Evolutionary conservation across 2,329 filamentous ascomycete species (phyloP), one percentile per base, ranked within the genome.

Genomic region (Fusarium euwallaceae): DNA sequence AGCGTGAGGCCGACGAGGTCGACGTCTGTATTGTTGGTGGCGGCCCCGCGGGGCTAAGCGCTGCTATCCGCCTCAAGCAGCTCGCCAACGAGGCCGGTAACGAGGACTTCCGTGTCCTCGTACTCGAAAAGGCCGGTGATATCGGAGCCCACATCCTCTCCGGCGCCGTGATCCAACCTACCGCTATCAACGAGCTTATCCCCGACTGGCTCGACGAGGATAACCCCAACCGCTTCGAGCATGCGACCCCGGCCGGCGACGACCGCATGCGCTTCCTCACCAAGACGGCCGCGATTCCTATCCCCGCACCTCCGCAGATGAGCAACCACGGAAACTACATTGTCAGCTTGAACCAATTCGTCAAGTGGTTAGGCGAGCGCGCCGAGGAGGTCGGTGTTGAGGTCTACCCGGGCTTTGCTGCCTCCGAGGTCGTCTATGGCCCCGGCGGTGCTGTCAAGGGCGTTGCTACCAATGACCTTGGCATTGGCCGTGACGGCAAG

Each of bases 311-410:
- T 53, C 97, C 97, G 36, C 97, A 98, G 86, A 99, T 99, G 97
- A 91, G 95, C 87, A 99, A 99, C 82, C 91, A 97, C 80, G 97
- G 97, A 76, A 99, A 99, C 85, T 98, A 97, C 83, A 99, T 99
- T 76, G 92, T 99, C 80, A 97, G 94, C 80, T 86, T 99, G 79
- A 98, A 97, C 83, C 94, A 98, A 83, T 93, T 99, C 80, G 93
- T 94, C 67, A 97, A 96, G 84, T 99, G 97, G 97, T 88, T 99
- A 3, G 95, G 94, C 59, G 97, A 98, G 82, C 91, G 96, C 58
- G 97, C 97, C n/a, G 97, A 99, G 84, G 97, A 98, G 84, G 81
- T 97, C 34, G 97, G 97, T 36, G 97, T 99, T 32, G 97, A 99
- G 84, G 91, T 99, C 14, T 99, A 98, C 79, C 94, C 97, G 4